Conservation (phyloP, 2,329 filamentous ascomycete species). For the Bipolaris zeicola region DNA sequence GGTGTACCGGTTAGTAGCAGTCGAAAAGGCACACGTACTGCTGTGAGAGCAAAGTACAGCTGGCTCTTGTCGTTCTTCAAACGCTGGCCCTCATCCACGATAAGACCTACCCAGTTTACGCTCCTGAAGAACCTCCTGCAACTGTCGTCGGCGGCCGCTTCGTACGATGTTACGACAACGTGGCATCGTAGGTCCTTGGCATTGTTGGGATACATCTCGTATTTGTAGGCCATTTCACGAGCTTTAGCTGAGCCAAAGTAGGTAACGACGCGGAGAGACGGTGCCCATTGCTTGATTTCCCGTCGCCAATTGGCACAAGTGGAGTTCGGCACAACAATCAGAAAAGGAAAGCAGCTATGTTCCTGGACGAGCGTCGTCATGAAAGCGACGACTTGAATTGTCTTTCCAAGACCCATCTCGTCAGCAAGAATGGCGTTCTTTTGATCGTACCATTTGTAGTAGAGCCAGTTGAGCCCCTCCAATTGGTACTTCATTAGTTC, state of each 20-base stretch:
- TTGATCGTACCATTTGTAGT: slow-evolving; percentile 82
- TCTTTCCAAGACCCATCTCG: slow-evolving; percentile 98
- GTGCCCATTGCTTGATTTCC: slow-evolving; percentile 93
- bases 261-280: slow-evolving; percentile 83
- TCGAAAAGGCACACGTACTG: slow-evolving; percentile 80
- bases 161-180: slow-evolving; percentile 93
- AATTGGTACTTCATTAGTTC: slow-evolving; percentile 92
- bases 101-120: slow-evolving; percentile 82
- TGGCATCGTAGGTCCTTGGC: slow-evolving; percentile 78
- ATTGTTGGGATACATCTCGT: slow-evolving; percentile 80
- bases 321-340: slow-evolving; percentile 91
- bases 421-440: slow-evolving; percentile 92
- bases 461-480: slow-evolving; percentile 92
- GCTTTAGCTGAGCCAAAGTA: slow-evolving; percentile 81
- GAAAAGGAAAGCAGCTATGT: slow-evolving; percentile 82
- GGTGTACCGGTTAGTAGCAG: slow-evolving; percentile 88
- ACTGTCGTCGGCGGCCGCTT: slow-evolving; percentile 77
- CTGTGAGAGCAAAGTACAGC: slow-evolving; percentile 75
- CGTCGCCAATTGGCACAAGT: slow-evolving; percentile 98
- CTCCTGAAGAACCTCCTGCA: slow-evolving; percentile 69
- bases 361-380: slow-evolving; percentile 69
- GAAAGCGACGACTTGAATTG: slow-evolving; percentile 86
- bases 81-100: slow-evolving; percentile 94
- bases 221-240: slow-evolving; percentile 75
- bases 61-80: slow-evolving; percentile 90